Conservation (phyloP, 164 flowering plant genomes). For the Chloranthus sessilifolius region DNA sequence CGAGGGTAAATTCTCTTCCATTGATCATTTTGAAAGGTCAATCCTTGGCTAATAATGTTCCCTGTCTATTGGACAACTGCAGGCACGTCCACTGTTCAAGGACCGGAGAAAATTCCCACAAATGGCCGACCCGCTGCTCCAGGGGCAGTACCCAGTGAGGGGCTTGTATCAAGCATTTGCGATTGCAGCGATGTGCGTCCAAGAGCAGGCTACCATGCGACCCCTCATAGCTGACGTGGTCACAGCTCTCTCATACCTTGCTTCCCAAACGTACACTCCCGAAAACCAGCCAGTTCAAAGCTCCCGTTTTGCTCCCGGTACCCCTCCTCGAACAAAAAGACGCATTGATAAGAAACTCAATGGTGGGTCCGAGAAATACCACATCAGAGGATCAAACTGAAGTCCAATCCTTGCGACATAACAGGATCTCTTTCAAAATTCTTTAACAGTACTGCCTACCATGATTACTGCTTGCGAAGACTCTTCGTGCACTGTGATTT, state of each 20-base stretch:
- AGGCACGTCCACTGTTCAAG: conserved; percentile 84
- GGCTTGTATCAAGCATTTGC: conserved; percentile 90
- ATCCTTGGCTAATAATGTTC: background rate
- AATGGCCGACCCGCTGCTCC: conserved; percentile 78
- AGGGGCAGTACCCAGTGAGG: conserved; percentile 69
- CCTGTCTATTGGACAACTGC: conserved; percentile 16
- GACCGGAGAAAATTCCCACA: conserved; percentile 65
- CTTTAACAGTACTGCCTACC: background rate
- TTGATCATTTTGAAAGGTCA: background rate
- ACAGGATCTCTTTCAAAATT: background rate
- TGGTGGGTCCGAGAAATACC: conserved; percentile 14
- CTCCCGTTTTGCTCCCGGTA: conserved; percentile 32
- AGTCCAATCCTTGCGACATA: background rate
- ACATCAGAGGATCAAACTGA: conserved; percentile 15
- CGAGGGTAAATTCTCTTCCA: too few species aligned
- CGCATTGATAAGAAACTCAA: conserved; percentile 19
- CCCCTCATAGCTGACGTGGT: conserved; percentile 89
- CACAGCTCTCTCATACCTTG: conserved; percentile 74
- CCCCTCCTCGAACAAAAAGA: conserved; percentile 40
- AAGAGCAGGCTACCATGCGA: conserved; percentile 79
- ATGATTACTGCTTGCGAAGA: conserved; percentile 8
- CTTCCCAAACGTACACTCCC: conserved; percentile 55
- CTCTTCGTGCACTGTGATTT: too few species aligned
- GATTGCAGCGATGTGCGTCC: conserved; percentile 93
- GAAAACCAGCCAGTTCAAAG: conserved; percentile 39